Base-by-base conservation (phyloP, 305 asterid genomes). In the Fraxinus sp. region DNA sequence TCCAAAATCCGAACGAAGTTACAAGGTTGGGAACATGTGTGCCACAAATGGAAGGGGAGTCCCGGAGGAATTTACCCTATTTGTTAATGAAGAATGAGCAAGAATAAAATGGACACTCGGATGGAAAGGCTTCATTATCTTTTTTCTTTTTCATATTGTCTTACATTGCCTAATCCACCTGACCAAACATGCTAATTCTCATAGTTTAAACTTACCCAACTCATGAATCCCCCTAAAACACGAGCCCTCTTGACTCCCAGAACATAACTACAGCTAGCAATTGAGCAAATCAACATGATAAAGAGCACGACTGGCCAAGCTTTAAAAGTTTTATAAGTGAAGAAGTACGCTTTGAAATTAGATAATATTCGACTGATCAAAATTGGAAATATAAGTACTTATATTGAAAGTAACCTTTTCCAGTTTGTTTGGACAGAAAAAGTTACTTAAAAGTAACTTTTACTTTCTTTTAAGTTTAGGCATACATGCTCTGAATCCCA, bases 251-350 rank as follows among this genome's bases (percentile, higher is more conserved):
- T 16, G 62, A 36, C 84, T 72, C 52, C 49, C 37, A 18, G 20
- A 78, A 37, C 57, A 36, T 59, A 8, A 43, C 75, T 75, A 84
- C 46, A 39, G 82, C 35, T 52, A 74, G 81, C 82, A 79, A 83
- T 28, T 76, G 32, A n/a, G 35, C 14, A 35, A 41, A 75, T 11
- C 68, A 57, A 57, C 68, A 7, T 2, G 68, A 57, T 18, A 57
- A 2, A 57, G 66, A 18, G 68, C 11, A 57, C 7, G 68, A 6
- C 4, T 57, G 26, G 10, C 28, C 18, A 57, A 18, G 68, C 68
- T n/a, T 55, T 5, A 55, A 55, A 55, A 6, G 24, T n/a, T 55
- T 18, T 55, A 55, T 6, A 55, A 55, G 66, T 55, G 22, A n/a
- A 55, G 7, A 52, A 16, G 64, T 6, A 52, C 9, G 3, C 11